Evolutionary conservation across 1,284 basidiomycete genomes (phyloP).

Genomic region (Cryptococcus hybrid): DNA sequence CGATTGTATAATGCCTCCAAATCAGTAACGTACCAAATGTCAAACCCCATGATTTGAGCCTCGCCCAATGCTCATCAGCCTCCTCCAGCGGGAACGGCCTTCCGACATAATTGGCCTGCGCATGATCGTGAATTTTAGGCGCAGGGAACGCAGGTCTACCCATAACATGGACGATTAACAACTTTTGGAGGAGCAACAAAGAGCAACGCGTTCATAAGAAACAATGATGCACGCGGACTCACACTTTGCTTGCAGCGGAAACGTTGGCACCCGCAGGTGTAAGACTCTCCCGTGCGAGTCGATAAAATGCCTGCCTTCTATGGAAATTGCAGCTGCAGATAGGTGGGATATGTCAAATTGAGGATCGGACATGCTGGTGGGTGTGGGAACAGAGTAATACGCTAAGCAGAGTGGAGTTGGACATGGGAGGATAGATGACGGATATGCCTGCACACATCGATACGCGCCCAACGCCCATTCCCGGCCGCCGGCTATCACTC

Average conservation of each 20-base stretch:
- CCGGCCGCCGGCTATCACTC: too few relatives aligned
- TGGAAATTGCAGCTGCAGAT: conserved; percentile 16
- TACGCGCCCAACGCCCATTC: too few relatives aligned
- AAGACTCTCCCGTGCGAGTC: conserved; percentile 75
- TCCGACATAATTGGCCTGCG: conserved; percentile 72
- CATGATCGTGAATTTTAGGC: conserved; percentile 48
- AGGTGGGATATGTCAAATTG: background rate
- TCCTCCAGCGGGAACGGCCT: conserved; percentile 80
- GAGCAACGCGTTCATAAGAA: conserved; percentile 37
- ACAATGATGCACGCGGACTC: conserved; percentile 38
- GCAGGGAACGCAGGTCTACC: conserved; percentile 7
- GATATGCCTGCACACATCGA: too few relatives aligned
- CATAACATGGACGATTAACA: background rate
- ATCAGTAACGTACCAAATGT: conserved; percentile 64
- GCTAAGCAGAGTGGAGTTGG: too few relatives aligned
- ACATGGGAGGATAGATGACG: too few relatives aligned
- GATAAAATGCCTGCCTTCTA: conserved; percentile 66
- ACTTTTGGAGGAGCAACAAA: background rate
- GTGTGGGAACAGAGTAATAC: too few relatives aligned
- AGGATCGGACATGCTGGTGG: too few relatives aligned
- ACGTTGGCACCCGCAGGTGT: conserved; percentile 76
- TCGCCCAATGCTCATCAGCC: conserved; percentile 74
- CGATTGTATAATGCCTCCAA: background rate
- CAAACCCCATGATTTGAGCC: conserved; percentile 79
- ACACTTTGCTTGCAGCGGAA: conserved; percentile 79